These are phyloP conservation scores for Sporothrix curviconia DNA, from an alignment of 2,329 filamentous ascomycete species.

Conservation along the genomic window DNA sequence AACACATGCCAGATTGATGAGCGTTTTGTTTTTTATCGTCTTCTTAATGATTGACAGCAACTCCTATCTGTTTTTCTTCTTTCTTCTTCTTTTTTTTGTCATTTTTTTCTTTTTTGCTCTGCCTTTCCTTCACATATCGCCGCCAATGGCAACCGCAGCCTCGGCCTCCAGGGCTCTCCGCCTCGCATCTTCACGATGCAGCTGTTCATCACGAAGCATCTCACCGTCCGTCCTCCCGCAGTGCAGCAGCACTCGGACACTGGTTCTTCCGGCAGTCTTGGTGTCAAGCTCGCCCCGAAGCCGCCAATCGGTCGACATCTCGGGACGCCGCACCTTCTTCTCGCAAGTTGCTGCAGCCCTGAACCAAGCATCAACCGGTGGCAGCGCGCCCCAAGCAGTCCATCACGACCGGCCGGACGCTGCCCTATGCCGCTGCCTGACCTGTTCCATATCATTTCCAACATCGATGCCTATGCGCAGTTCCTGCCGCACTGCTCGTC, in stretches of 20 bases:
- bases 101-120: no score
- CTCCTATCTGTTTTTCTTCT: no score
- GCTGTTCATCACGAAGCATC: not conserved
- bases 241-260: not conserved
- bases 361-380: not conserved
- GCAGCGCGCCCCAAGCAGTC: constrained; percentile 43
- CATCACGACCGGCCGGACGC: constrained; percentile 65
- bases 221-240: not conserved
- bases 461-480: constrained; percentile 72
- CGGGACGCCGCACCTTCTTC: constrained; percentile 25
- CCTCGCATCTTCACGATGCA: not conserved
- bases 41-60: no score
- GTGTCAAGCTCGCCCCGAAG: no score
- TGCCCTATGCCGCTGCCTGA: constrained; percentile 64
- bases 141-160: not conserved
- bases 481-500: constrained; percentile 90
- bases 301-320: not conserved
- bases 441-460: constrained; percentile 81
- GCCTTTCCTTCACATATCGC: not conserved
- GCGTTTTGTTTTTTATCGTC: not conserved
- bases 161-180: not conserved
- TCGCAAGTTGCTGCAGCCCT: constrained; percentile 20
- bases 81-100: no score
- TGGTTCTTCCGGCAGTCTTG: no score
- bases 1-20: no score